Base-by-base conservation (phyloP, 2,329 filamentous ascomycete species). In the Xylaria sp. region DNA sequence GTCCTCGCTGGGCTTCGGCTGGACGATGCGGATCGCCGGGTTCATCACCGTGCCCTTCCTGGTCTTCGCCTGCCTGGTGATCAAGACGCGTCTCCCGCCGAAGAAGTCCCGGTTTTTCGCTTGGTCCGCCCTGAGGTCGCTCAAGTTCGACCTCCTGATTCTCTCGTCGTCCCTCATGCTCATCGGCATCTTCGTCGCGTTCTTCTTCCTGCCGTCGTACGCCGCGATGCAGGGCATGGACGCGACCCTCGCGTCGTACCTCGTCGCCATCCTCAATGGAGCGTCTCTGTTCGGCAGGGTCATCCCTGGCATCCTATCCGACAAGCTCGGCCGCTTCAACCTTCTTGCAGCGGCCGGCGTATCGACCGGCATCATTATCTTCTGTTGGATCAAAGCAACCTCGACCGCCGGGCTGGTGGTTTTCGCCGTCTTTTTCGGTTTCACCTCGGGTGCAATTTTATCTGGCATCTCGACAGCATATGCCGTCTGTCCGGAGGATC, bases 401-500 rank as follows among this genome's bases (percentile, higher is more conserved):
- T 69, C 68, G 0, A 61, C 65, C 0, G 66, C 68, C 0, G 73
- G 73, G 2, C 71, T 75, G 50, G 71, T 78, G 34, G 69, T 67
- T 0, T 77, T 80, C 51, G 71, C 73, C 21, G 64, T 75, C 2
- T 55, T 78, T 44, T 80, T 77, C 53, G 78, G 78, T 3, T 76
- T 81, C 57, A 89, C 64, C 76, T 90, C 75, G 0, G 76, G 76
- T n/a, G 72, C 74, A 46, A 69, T 79, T 61, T 70, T 81, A 52
- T 75, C 79, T 0, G 76, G 77, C 0, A 71, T 65, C 1, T 72
- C 76, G 0, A 75, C 74, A 0, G 75, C 77, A 4, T 65, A 82
- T 11, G 69, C 74, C 2, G 61, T 69, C 47, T 77, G 66, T 62
- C 65, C 72, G 26, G 73, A 73, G 26, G 76, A 85, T 56, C 72